Conservation (phyloP, 306 rosid species). For the Alnus glutinosa region DNA sequence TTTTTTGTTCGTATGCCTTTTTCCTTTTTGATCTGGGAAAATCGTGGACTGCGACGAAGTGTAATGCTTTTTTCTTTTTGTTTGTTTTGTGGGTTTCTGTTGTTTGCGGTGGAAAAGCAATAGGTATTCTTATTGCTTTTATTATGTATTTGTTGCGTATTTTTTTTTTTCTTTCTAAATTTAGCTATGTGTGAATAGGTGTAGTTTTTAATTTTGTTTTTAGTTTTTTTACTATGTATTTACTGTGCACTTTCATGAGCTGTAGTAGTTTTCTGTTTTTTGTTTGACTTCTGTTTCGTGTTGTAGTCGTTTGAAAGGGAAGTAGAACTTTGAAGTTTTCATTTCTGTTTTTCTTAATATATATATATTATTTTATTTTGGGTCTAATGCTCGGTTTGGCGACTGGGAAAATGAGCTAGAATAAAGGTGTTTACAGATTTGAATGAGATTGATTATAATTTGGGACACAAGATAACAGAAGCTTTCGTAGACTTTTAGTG, state of each 20-base stretch:
- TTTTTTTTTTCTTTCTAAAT: background rate
- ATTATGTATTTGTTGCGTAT: background rate
- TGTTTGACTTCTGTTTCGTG: background rate
- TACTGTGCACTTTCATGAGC: background rate
- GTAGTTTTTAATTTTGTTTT: background rate
- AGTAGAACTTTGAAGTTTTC: background rate
- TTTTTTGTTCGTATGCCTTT: background rate
- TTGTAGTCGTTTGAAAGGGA: background rate
- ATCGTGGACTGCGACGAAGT: background rate
- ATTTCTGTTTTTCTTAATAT: background rate
- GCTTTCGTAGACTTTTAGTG: slow-evolving; percentile 4
- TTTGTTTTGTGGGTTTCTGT: background rate
- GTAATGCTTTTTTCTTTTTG: background rate
- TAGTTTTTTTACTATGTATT: background rate
- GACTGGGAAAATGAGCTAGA: slow-evolving; percentile 3
- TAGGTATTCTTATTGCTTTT: background rate
- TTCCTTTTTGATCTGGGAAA: background rate
- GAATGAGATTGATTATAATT: background rate
- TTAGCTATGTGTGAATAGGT: background rate
- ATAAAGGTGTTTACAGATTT: background rate
- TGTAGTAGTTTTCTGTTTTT: background rate
- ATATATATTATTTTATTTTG: background rate
- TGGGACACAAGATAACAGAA: background rate
- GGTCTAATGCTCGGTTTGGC: background rate
- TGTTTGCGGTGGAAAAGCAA: background rate